Evolutionary conservation across 2,329 filamentous ascomycete genomes (phyloP).

Genomic region (Fusarium buxicola): DNA sequence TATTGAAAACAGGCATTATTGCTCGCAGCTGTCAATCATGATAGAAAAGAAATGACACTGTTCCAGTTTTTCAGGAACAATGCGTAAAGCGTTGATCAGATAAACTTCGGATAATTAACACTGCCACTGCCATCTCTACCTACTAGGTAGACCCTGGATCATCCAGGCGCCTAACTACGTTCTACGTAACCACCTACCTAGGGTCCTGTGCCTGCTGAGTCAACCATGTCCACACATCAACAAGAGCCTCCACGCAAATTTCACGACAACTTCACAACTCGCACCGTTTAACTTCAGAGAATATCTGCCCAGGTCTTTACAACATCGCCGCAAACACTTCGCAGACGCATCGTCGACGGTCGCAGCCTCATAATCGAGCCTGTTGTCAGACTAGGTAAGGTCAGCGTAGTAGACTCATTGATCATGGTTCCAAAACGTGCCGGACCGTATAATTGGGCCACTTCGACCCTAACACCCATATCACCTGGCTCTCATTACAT

Average conservation of each 20-base stretch:
- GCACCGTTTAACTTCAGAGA: neutral
- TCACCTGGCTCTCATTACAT: slow-evolving; percentile 48
- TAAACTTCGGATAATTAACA: neutral
- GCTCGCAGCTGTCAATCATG: slow-evolving; percentile 10
- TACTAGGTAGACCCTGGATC: slow-evolving; percentile 8
- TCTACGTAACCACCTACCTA: slow-evolving; percentile 1
- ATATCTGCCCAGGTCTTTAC: no score
- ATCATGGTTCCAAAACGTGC: neutral
- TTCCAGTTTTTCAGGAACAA: slow-evolving; percentile 21
- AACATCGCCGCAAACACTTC: neutral
- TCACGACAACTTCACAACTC: slow-evolving; percentile 9
- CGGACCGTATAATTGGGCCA: slow-evolving; percentile 45
- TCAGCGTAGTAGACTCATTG: neutral
- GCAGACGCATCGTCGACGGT: neutral
- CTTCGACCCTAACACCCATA: slow-evolving; percentile 50
- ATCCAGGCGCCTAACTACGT: neutral
- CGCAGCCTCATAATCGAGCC: neutral
- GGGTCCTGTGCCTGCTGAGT: slow-evolving; percentile 14
- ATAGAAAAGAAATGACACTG: slow-evolving; percentile 1
- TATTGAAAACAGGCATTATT: slow-evolving; percentile 12
- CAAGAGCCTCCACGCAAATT: slow-evolving; percentile 10
- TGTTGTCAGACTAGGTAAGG: neutral
- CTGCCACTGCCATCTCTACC: slow-evolving; percentile 14
- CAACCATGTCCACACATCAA: slow-evolving; percentile 4
- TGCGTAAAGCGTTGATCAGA: slow-evolving; percentile 9